A percentile compares a stretch with the other conserved stretches of the same genome.
Conservation (phyloP, 139 green algal genomes). For the Bryopsis sp. region DNA sequence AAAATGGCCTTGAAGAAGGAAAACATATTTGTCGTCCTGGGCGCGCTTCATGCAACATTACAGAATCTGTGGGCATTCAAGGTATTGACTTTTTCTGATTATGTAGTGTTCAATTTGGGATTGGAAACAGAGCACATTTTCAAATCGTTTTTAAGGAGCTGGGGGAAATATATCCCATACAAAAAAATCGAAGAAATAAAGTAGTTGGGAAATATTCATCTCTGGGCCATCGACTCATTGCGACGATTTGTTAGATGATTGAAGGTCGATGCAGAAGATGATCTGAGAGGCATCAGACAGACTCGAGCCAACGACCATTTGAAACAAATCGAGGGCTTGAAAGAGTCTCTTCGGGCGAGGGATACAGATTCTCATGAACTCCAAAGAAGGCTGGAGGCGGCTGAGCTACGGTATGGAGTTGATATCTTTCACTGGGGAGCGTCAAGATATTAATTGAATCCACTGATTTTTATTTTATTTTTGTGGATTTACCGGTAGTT, state of each 20-base stretch:
- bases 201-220: too few species aligned
- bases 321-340: not conserved
- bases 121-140: too few species aligned
- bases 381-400: not conserved
- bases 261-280: not conserved
- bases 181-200: too few species aligned
- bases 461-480: not conserved
- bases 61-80: slow-evolving; percentile 46
- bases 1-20: slow-evolving; percentile 30
- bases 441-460: not conserved
- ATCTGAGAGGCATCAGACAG: not conserved
- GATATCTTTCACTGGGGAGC: not conserved
- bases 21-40: slow-evolving; percentile 41
- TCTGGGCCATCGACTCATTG: too few species aligned
- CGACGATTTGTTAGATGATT: not conserved
- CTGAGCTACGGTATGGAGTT: not conserved
- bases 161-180: too few species aligned
- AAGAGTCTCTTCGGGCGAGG: not conserved
- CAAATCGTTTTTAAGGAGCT: too few species aligned
- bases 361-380: not conserved
- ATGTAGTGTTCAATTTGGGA: too few species aligned
- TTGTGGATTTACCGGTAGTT: not conserved
- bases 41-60: slow-evolving; percentile 31
- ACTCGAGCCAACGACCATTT: not conserved
- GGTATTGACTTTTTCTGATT: too few species aligned